Evolutionary conservation across 108 stramenopile genomes (phyloP).

Genomic region (Cyclotella kingstonii): DNA sequence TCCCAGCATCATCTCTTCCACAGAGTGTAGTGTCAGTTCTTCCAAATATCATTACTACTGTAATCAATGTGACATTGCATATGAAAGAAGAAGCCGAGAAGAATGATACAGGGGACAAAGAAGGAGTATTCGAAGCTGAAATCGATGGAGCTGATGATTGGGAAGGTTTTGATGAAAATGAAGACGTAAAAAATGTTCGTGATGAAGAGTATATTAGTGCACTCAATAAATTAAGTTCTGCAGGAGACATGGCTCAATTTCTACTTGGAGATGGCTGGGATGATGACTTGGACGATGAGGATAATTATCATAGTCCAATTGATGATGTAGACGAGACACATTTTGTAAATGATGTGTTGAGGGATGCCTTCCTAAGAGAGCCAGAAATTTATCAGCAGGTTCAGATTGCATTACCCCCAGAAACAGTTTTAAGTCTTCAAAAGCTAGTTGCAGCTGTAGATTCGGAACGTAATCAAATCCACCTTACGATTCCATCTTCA

Average conservation of each 20-base stretch:
- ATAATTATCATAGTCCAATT: conserved; percentile 81
- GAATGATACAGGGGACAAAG: conserved; percentile 42
- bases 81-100: conserved; percentile 78
- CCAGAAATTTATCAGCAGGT: conserved; percentile 84
- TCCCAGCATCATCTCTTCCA: conserved; percentile 70
- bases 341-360: conserved; percentile 74
- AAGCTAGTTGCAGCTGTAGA: conserved; percentile 72
- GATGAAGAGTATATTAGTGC: conserved; percentile 85
- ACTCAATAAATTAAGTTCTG: conserved; percentile 64
- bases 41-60: conserved; percentile 69
- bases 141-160: conserved; percentile 52
- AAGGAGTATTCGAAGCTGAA: conserved; percentile 47
- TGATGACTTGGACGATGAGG: conserved; percentile 82
- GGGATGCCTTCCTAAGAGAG: conserved; percentile 68
- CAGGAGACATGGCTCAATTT: conserved; percentile 81
- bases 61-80: conserved; percentile 51
- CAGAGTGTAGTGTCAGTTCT: conserved; percentile 52
- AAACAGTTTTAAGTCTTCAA: conserved; percentile 59
- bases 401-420: conserved; percentile 68
- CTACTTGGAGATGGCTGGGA: conserved; percentile 83
- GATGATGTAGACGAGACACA: conserved; percentile 75
- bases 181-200: conserved; percentile 79
- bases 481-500: conserved; percentile 5
- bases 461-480: conserved; percentile 24
- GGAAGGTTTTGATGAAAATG: conserved; percentile 81